Base-by-base conservation (phyloP, 148 eudicot species). In the Rhododendron vialii region DNA sequence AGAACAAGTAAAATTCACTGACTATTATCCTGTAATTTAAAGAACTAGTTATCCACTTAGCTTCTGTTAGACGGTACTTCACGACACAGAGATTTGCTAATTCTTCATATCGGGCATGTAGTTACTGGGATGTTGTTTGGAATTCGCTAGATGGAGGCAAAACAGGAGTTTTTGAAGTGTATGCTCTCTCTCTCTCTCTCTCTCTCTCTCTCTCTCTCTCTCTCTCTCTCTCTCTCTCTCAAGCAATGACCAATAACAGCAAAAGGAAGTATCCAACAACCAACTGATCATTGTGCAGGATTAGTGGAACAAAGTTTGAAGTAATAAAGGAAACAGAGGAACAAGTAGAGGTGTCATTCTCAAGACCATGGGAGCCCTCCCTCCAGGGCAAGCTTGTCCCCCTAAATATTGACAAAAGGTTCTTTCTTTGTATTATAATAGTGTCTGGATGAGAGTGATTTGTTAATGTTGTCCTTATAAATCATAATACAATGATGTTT, bases 331-430 rank as follows among this genome's bases (percentile, higher is more conserved):
- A 94, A 80, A 89, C 92, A 1, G 96, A 95, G 51, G 95, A 95
- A 67, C 92, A 91, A 87, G 91, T 98, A 22, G 99, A 98, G 87
- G 82, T 98, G 9, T 98, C 98, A 59, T 98, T 98, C 90, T 91
- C 89, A 73, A 94, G 94, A 90, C 89, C 90, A 85, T 98, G 99
- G 99, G 93, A 94, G 82, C 59, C 92, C 69, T 91, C 95, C 30
- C 89, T 88, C 69, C 83, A 86, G 87, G 95, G 91, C 50, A 92
- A 93, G 90, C 85, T 91, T 4, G 91, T 90, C 36, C 95, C 99
- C 18, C 88, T 98, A 67, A 94, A 94, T 88, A 94, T 95, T 28
- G 99, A 98, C 89, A 95, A 90, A 91, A 93, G 99, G 99, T 94
- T 85, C 38, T 45, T 35, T 38, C 47, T 77, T 10, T 24, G 26